phyloP scores from a whole-genome alignment of 352 stramenopile genomes.

The Globisporangium abappressorium region DNA sequence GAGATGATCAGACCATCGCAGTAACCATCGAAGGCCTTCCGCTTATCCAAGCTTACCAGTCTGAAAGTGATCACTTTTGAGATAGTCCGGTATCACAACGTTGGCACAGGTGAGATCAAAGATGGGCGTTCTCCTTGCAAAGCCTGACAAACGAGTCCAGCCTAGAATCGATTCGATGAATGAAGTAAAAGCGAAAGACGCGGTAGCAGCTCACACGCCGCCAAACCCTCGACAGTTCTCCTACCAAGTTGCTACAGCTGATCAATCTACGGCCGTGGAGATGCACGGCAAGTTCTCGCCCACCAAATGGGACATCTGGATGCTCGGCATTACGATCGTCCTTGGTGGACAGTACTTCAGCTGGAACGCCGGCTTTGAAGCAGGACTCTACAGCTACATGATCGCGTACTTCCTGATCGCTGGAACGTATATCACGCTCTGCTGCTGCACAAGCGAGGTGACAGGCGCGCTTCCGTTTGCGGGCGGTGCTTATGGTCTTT shows the following conservation, averaged over 20 bases:
- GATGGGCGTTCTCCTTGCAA: too few relatives aligned
- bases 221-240: not conserved
- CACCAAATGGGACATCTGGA: conserved; percentile 40
- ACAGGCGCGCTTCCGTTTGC: conserved; percentile 31
- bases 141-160: too few relatives aligned
- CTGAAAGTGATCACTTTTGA: too few relatives aligned
- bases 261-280: not conserved
- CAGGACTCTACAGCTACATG: conserved; percentile 22
- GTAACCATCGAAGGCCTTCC: too few relatives aligned
- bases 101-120: too few relatives aligned
- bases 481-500: conserved; percentile 14
- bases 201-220: not conserved
- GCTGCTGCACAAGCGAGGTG: conserved; percentile 29
- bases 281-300: not conserved
- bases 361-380: conserved; percentile 27
- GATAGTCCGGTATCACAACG: too few relatives aligned
- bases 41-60: too few relatives aligned
- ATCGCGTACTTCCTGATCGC: conserved; percentile 22
- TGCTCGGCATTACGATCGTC: conserved; percentile 31
- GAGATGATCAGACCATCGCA: too few relatives aligned
- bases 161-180: too few relatives aligned
- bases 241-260: not conserved
- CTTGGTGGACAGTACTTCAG: conserved; percentile 35
- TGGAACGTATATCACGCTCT: conserved; percentile 24
- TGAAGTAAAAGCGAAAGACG: not conserved